A percentile compares a stretch with the other conserved stretches of the same genome.
Evolutionary conservation across 1,284 basidiomycete genomes (phyloP).

Genomic region (Leccinum pachyderme): DNA sequence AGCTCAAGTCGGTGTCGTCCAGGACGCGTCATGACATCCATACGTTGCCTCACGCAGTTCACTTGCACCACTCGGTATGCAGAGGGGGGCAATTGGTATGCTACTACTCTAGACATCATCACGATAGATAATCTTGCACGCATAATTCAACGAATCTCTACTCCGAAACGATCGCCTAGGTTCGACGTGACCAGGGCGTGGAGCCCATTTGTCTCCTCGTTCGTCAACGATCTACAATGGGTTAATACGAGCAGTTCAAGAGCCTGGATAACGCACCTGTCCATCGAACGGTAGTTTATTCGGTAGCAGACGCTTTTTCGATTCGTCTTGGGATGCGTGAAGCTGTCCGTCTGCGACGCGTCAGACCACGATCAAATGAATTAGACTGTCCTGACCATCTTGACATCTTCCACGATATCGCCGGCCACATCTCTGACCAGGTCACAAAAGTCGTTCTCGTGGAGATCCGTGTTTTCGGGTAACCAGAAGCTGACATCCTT

Average conservation of each 20-base stretch:
- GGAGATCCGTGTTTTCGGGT: conserved; percentile 53
- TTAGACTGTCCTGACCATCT: conserved; percentile 54
- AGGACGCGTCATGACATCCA: conserved; percentile 54
- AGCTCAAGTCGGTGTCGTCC: conserved; percentile 95
- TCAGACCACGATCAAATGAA: conserved; percentile 8
- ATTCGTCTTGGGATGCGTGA: conserved; percentile 87
- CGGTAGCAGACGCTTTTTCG: conserved; percentile 85
- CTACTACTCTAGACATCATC: conserved; percentile 27
- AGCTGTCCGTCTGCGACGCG: conserved; percentile 78
- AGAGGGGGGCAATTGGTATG: conserved; percentile 14
- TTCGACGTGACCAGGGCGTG: conserved; percentile 59
- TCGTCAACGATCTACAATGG: conserved; percentile 71
- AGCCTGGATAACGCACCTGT: conserved; percentile 52
- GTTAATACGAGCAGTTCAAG: neutral
- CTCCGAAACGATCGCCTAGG: conserved; percentile 61
- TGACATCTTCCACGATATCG: conserved; percentile 90
- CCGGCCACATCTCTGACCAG: conserved; percentile 90
- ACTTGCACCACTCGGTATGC: neutral
- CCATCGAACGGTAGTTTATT: conserved; percentile 96
- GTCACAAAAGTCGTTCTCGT: conserved; percentile 98
- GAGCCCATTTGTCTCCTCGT: conserved; percentile 84
- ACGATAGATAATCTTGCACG: conserved; percentile 35
- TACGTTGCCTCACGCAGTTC: neutral
- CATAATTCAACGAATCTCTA: conserved; percentile 69
- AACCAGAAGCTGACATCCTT: conserved; percentile 95